These are phyloP conservation scores for Termitomyces sp. DNA, from an alignment of 768 basidiomycete genomes.

Conservation along the genomic window DNA sequence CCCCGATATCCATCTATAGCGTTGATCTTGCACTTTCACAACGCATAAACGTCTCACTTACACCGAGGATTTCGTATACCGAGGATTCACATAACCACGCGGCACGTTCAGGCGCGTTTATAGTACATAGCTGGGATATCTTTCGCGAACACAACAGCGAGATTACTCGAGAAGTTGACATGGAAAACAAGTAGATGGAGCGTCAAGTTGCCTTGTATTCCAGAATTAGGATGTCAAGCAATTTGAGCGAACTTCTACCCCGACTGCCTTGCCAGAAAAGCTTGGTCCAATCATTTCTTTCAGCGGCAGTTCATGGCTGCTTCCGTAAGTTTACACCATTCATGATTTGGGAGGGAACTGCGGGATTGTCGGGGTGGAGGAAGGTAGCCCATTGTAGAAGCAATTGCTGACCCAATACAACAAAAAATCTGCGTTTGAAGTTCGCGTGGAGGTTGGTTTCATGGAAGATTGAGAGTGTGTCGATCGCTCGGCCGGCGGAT, in stretches of 20 bases:
- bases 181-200: neutral
- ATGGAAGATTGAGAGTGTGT: no score
- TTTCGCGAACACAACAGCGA: neutral
- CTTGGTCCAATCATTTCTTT: neutral
- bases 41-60: neutral
- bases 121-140: neutral
- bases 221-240: neutral
- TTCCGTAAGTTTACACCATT: neutral
- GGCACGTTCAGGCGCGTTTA: neutral
- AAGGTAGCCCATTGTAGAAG: neutral
- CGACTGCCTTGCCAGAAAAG: no score
- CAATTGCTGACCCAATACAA: no score
- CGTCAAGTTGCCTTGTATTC: neutral
- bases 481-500: no score
- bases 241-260: neutral
- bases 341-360: no score
- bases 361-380: neutral
- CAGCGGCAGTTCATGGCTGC: neutral
- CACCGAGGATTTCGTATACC: neutral
- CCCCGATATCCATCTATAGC: neutral
- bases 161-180: neutral
- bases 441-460: no score
- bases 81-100: neutral
- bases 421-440: no score
- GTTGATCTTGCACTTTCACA: neutral